These are phyloP conservation scores for Arthrobotrys megalospora DNA, from an alignment of 2,329 filamentous ascomycete species.

Conservation along the genomic window DNA sequence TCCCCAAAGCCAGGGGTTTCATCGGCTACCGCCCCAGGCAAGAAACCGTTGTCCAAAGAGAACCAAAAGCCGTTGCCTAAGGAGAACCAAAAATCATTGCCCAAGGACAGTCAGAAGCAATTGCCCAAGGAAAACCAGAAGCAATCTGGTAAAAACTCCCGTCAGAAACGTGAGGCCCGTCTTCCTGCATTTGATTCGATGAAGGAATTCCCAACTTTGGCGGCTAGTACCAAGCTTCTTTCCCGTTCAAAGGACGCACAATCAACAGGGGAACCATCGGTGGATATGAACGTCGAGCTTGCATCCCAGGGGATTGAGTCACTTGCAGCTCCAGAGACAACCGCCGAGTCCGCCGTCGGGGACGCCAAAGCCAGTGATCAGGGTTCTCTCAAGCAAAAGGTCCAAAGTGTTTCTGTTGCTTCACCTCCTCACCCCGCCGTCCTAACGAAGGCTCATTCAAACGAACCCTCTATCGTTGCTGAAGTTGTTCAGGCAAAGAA, in stretches of 20 bases:
- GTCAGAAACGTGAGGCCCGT: background rate
- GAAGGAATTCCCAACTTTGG: conserved; percentile 48
- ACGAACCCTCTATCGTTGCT: background rate
- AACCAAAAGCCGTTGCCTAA: conserved; percentile 7
- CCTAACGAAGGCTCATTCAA: background rate
- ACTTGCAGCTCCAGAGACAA: background rate
- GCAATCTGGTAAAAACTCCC: conserved; percentile 3
- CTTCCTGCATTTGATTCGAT: conserved; percentile 29
- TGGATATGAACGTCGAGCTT: conserved; percentile 13
- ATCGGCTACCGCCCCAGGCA: background rate
- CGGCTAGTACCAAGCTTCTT: conserved; percentile 13
- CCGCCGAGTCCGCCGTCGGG: background rate
- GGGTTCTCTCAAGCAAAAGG: background rate
- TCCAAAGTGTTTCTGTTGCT: background rate
- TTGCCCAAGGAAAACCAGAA: conserved; percentile 29
- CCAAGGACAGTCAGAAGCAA: background rate
- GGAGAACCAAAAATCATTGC: conserved; percentile 17
- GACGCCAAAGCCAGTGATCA: background rate
- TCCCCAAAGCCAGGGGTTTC: background rate
- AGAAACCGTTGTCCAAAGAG: conserved; percentile 5
- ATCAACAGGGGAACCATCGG: background rate
- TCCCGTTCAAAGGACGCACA: background rate
- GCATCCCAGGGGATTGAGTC: background rate
- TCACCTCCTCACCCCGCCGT: background rate
- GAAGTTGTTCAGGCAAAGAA: background rate